phyloP scores from a whole-genome alignment of 108 stramenopile species.

The Cyclotella cryptica region DNA sequence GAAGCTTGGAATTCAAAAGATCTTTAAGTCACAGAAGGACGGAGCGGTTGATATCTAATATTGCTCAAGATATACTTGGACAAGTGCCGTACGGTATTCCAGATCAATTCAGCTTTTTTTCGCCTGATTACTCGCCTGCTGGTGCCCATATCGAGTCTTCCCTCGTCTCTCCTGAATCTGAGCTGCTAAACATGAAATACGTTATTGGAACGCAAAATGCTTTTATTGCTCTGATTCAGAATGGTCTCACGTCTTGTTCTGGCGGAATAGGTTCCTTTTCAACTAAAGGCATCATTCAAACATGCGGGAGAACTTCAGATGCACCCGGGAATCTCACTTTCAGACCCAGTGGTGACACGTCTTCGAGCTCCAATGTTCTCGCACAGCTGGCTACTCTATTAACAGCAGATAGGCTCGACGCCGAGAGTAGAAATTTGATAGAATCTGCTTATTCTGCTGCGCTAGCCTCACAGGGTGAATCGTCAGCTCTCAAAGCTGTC shows the following conservation, averaged over 20 bases:
- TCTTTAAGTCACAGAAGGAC: conserved; percentile 30
- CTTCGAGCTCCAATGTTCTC: conserved; percentile 24
- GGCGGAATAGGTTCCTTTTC: conserved; percentile 22
- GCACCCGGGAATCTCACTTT: conserved; percentile 15
- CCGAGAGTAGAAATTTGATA: conserved; percentile 16
- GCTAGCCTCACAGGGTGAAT: neutral
- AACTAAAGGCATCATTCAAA: conserved; percentile 7
- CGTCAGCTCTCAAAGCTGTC: conserved; percentile 17
- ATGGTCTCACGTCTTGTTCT: conserved; percentile 29
- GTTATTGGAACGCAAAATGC: conserved; percentile 35
- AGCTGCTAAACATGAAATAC: conserved; percentile 26
- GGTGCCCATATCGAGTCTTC: conserved; percentile 23
- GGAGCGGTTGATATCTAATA: conserved; percentile 9
- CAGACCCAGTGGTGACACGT: neutral
- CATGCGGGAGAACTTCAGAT: conserved; percentile 5
- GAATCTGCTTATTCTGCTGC: conserved; percentile 1
- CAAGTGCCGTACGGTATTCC: conserved; percentile 26
- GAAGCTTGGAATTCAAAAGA: conserved; percentile 34
- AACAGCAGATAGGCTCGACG: conserved; percentile 54
- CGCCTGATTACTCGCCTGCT: conserved; percentile 27
- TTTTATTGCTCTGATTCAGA: conserved; percentile 18
- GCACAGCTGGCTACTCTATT: conserved; percentile 59
- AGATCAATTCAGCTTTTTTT: conserved; percentile 47
- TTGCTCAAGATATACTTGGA: conserved; percentile 15
- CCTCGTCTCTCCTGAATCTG: conserved; percentile 39